phyloP scores from a whole-genome alignment of 2,329 filamentous ascomycete genomes.

The Ascochyta clinopodiicola region DNA sequence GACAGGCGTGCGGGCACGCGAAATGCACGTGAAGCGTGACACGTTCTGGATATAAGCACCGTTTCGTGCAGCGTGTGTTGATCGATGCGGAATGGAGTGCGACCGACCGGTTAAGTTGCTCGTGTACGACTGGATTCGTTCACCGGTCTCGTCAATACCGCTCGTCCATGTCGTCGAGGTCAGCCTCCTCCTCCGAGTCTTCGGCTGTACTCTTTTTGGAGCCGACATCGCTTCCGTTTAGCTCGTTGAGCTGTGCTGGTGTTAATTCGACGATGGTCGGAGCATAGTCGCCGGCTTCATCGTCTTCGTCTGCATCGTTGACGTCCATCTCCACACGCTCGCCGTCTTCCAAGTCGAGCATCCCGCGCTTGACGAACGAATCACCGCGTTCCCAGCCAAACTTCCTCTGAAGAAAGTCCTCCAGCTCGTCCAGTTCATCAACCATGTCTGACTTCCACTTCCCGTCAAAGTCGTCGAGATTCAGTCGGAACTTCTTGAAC shows the following conservation, averaged over 20 bases:
- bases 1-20: not conserved
- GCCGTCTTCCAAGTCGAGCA: constrained; percentile 68
- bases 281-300: constrained; percentile 70
- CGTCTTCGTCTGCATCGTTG: constrained; percentile 62
- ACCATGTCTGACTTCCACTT: constrained; percentile 54
- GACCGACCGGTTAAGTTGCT: not conserved
- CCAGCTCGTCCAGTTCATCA: constrained; percentile 61
- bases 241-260: constrained; percentile 49
- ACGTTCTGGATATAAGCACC: not conserved
- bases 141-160: constrained; percentile 35
- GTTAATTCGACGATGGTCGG: constrained; percentile 65
- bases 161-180: constrained; percentile 49
- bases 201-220: constrained; percentile 22
- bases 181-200: constrained; percentile 49
- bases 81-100: not conserved
- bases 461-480: constrained; percentile 57
- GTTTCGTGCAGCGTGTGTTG: not conserved
- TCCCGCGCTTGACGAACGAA: constrained; percentile 61
- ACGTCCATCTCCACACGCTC: constrained; percentile 67
- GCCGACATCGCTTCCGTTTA: constrained; percentile 40
- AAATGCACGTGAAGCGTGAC: not conserved
- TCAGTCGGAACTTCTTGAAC: constrained; percentile 59
- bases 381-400: constrained; percentile 66
- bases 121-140: not conserved
- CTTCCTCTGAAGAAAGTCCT: constrained; percentile 60